A percentile compares a stretch with the other conserved stretches of the same genome.
Conservation (phyloP, 441 rosid genomes). For the Isatis lusitanica region DNA sequence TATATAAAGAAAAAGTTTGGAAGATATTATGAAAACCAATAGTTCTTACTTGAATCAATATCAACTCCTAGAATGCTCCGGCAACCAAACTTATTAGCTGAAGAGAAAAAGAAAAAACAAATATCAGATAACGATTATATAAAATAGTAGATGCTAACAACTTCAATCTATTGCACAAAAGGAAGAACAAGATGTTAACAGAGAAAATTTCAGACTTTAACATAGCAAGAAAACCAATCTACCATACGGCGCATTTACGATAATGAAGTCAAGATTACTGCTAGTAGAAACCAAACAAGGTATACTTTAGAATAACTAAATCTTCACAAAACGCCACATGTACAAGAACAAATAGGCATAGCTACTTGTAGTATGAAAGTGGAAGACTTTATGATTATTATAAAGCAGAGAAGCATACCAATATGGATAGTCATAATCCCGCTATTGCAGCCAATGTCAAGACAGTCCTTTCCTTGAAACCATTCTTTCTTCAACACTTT, state of each 20-base stretch:
- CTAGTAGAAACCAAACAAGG: neutral
- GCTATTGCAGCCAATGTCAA: conserved; percentile 90
- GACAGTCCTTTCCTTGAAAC: conserved; percentile 78
- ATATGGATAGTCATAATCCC: conserved; percentile 75
- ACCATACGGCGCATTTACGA: neutral
- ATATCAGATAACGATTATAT: neutral
- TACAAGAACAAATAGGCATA: too few relatives aligned
- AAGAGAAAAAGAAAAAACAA: neutral
- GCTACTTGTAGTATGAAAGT: too few relatives aligned
- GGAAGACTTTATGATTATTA: neutral
- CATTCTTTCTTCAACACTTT: conserved; percentile 74
- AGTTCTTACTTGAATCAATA: conserved; percentile 77
- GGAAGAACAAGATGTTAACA: neutral
- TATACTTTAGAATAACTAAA: neutral
- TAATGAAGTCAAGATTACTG: neutral
- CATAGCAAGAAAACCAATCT: neutral
- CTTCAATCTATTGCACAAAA: neutral
- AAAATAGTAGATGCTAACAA: neutral
- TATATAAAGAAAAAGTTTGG: neutral
- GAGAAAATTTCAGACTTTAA: neutral
- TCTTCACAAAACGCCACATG: neutral
- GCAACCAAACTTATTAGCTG: conserved; percentile 80
- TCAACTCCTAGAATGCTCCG: conserved; percentile 79
- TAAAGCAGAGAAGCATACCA: conserved; percentile 13
- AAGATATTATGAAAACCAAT: neutral